Evolutionary conservation across 163 green algal genomes (phyloP), one percentile per base, ranked within the genome.

Genomic region (Scenedesmus sp.): DNA sequence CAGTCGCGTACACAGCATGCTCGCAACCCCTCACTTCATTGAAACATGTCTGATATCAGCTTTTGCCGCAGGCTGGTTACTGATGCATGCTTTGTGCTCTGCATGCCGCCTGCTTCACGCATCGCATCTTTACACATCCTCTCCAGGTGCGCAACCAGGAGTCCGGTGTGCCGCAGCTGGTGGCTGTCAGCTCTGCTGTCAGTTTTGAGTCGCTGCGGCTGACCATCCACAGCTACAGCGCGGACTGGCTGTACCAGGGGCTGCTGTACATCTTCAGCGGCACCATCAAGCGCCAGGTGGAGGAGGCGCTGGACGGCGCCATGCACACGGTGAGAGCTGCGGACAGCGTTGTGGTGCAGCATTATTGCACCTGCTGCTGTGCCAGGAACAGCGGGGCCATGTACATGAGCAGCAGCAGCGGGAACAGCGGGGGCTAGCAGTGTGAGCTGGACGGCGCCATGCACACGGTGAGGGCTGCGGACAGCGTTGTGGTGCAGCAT

Each of bases 231-330:
- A 86, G 84, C 79, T 91, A 76, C 91, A 90, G 81, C 60, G 91
- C 82, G 6, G 91, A 93, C 79, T 93, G 91, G 91, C 91, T 93
- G 55, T 93, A 93, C 86, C 91, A 93, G 82, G 91, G 67, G 13
- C 82, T 93, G 56, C 86, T 93, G 46, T 91, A 77, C 79, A 85
- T 93, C 46, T 93, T 93, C 86, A 89, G 67, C 18, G 86, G 91
- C n/a, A 81, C 82, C 20, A 88, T 92, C 46, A 88, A 85, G 70
- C 55, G 86, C 4, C 86, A 92, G 85, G 85, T 93, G 3, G 91
- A 93, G 86, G 79, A 73, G 26, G 86, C 86, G 1, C 18, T 93
- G 26, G 81, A 93, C 57, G 56, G n/a, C 23, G 91, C 91, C 8
- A 52, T 93, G 84, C 84, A 86, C 74, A 92, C 89, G 54, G 89